Percentiles rank a stretch among this genome's conserved stretches.
Conservation (phyloP, 2,329 filamentous ascomycete genomes). For the Phialocephala sp. region DNA sequence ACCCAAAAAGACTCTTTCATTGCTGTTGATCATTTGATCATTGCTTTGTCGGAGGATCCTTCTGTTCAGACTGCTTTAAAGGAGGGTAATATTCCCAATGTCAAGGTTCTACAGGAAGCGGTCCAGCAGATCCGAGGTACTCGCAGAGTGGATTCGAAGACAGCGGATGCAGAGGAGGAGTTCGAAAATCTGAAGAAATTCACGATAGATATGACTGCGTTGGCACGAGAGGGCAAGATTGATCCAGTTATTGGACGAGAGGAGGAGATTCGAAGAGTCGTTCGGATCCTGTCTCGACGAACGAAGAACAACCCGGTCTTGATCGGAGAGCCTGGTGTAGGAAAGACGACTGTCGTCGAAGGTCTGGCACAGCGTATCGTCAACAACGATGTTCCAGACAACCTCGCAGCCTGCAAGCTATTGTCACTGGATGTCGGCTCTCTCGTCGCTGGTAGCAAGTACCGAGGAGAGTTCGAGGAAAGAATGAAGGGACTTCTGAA, state of each 20-base stretch:
- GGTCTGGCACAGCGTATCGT: constrained; percentile 94
- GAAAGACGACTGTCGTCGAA: constrained; percentile 98
- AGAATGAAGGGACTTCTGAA: constrained; percentile 99
- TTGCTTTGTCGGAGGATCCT: constrained; percentile 79
- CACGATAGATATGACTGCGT: constrained; percentile 96
- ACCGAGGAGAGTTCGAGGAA: constrained; percentile 97
- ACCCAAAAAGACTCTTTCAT: constrained; percentile 97
- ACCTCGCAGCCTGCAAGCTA: constrained; percentile 89
- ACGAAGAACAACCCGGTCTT: constrained; percentile 99
- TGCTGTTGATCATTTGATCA: constrained; percentile 93
- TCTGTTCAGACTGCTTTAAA: constrained; percentile 75
- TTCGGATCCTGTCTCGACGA: constrained; percentile 88
- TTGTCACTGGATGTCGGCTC: constrained; percentile 95
- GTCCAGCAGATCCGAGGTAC: constrained; percentile 91
- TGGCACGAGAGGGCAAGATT: constrained; percentile 97
- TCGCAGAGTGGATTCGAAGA: constrained; percentile 92
- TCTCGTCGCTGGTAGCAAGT: constrained; percentile 96
- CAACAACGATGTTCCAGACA: constrained; percentile 95
- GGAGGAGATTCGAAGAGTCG: constrained; percentile 90
- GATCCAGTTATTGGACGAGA: constrained; percentile 97
- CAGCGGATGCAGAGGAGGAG: constrained; percentile 89
- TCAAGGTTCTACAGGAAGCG: constrained; percentile 89
- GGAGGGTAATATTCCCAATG: constrained; percentile 89
- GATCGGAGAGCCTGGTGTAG: constrained; percentile 97
- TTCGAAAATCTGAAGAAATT: constrained; percentile 98